Conservation (phyloP, 2,329 filamentous ascomycete genomes). For the Fusarium foetens region DNA sequence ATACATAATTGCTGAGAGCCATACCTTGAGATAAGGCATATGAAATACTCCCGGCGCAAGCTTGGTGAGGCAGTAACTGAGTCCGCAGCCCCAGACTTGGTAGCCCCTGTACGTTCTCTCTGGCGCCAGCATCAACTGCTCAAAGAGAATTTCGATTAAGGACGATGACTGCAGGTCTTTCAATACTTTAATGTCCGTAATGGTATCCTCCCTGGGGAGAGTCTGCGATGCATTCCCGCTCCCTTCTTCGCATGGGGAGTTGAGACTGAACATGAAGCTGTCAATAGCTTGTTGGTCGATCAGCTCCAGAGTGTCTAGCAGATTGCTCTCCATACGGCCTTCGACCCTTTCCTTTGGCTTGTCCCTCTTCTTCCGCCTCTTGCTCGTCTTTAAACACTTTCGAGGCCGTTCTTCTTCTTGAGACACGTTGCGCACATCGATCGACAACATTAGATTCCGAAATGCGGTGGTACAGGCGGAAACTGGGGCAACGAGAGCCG, state of each 20-base stretch:
- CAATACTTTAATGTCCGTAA: conserved; percentile 1
- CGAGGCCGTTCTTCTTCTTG: neutral
- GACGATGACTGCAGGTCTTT: conserved; percentile 6
- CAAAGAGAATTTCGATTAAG: conserved; percentile 37
- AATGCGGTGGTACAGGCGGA: conserved; percentile 43
- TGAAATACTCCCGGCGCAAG: conserved; percentile 52
- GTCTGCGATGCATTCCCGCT: neutral
- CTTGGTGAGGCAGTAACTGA: conserved; percentile 39
- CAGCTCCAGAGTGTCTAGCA: conserved; percentile 28
- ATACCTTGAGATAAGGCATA: conserved; percentile 50
- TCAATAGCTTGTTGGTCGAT: conserved; percentile 46
- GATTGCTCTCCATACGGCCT: neutral
- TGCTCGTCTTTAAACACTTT: neutral
- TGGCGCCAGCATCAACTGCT: conserved; percentile 43
- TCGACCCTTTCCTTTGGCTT: neutral
- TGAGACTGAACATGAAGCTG: conserved; percentile 43
- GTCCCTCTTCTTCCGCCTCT: conserved; percentile 22
- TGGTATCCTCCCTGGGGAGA: neutral
- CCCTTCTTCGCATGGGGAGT: neutral
- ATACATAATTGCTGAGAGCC: neutral
- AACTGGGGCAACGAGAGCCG: conserved; percentile 45
- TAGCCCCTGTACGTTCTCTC: conserved; percentile 38
- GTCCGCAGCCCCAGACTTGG: conserved; percentile 21
- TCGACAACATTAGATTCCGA: conserved; percentile 38
- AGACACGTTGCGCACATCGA: conserved; percentile 36